Evolutionary conservation across 1,284 basidiomycete genomes (phyloP).

Genomic region (Cryptococcus jaspeensis): DNA sequence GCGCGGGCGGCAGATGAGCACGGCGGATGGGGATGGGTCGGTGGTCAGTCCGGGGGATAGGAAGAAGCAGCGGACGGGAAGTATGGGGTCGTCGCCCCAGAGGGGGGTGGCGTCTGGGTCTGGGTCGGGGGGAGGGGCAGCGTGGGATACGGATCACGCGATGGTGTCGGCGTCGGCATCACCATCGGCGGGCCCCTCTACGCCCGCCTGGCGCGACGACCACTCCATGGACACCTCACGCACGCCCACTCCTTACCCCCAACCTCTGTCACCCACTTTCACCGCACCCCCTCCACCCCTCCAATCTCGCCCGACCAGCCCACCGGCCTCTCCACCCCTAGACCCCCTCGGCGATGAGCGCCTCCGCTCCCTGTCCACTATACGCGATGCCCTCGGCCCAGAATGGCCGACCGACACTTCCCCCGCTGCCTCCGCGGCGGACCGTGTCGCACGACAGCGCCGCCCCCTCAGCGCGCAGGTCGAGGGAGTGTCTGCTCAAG

Average conservation of each 20-base stretch:
- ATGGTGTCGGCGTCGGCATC: neutral
- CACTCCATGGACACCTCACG: neutral
- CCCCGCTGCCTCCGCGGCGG: conserved; percentile 10
- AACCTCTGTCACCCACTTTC: neutral
- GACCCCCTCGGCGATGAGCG: conserved; percentile 37
- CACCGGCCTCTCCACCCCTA: conserved; percentile 10
- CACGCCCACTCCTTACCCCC: neutral
- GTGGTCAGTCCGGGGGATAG: neutral
- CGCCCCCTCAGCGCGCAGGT: neutral
- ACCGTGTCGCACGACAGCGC: conserved; percentile 4
- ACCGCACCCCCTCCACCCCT: conserved; percentile 2
- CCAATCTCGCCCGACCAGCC: neutral
- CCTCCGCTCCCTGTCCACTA: conserved; percentile 30
- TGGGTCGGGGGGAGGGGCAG: too few relatives aligned
- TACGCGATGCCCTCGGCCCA: conserved; percentile 28
- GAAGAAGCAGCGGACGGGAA: conserved; percentile 3
- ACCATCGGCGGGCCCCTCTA: neutral
- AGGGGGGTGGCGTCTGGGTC: neutral
- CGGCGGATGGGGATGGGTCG: conserved; percentile 5
- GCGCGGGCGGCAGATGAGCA: conserved; percentile 5
- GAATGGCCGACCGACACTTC: conserved; percentile 22
- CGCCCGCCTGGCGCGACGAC: neutral
- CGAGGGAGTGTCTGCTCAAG: neutral
- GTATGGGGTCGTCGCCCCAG: neutral
- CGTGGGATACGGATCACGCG: neutral